Evolutionary conservation across 2,329 filamentous ascomycete genomes (phyloP), one percentile per base, ranked within the genome.

Genomic region (Pestalotiopsis sp.): DNA sequence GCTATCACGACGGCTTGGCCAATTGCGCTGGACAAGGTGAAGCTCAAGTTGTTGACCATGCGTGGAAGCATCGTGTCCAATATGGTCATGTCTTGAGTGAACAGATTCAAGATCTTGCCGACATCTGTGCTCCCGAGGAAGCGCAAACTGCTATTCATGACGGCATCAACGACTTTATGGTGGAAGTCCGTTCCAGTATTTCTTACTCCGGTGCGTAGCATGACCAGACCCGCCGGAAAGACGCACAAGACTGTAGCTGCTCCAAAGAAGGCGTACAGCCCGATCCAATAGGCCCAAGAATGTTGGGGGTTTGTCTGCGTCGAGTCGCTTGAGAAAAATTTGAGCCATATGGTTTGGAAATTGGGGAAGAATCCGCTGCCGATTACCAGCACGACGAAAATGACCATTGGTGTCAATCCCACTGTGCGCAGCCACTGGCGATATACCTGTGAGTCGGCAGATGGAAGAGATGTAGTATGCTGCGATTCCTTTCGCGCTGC

Each of bases 1-100:
- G 82, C 82, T 49, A 89, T 84, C 2, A 90, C 77, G 7, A 79
- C 79, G n/a, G 84, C 81, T 71, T 84, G 82, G 5, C 83, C 83
- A 4, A 86, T 72, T 2, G 74, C 69, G 14, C 72, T 69, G 3
- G 77, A 75, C 38, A 75, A 14, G 4, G 72, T 64, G 0, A 77
- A 41, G 2, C 69, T 69, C 4, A 77, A 63, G 60, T 83, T 82
- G 1, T 78, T 70, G 1, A 83, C 63, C 0, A 79, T 68, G 23
- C 75, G 63, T 0, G 82, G 81, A 0, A 85, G 72, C 31, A 83
- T 79, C 1, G 73, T 74, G 49, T 85, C 83, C 4, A 85, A 73
- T 0, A 85, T 74, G 2, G 76, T 78, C 70, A 83, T 75, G 38
- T 86, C 84, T 69, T 85, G 83, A 0, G 81, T 83, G 70, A 86